Percentiles rank a stretch among this genome's conserved stretches.
phyloP scores from a whole-genome alignment of 2,329 filamentous ascomycete species.

The Dactylellina sp. region DNA sequence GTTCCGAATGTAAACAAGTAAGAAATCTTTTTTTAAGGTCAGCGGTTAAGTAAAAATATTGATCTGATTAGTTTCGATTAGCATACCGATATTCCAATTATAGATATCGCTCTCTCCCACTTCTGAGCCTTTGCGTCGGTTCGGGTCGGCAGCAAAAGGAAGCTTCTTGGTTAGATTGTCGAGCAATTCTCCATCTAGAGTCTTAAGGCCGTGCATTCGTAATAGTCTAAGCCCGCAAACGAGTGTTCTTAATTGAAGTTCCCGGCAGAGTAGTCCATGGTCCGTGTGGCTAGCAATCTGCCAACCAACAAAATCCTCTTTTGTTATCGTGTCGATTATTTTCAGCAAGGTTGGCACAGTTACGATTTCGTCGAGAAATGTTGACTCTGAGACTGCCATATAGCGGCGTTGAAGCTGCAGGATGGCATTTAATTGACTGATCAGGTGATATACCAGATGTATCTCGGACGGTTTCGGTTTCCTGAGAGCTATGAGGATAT shows the following conservation, averaged over 20 bases:
- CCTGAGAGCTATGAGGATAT: slow-evolving; percentile 54
- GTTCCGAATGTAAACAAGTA: slow-evolving; percentile 55
- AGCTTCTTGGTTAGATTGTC: slow-evolving; percentile 52
- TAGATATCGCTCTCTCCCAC: slow-evolving; percentile 36
- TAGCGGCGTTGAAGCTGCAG: slow-evolving; percentile 53
- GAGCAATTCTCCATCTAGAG: slow-evolving; percentile 47
- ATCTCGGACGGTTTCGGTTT: slow-evolving; percentile 55
- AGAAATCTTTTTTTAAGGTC: slow-evolving; percentile 42
- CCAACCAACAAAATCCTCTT: slow-evolving; percentile 55
- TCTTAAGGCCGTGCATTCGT: slow-evolving; percentile 49
- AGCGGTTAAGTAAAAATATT: not conserved
- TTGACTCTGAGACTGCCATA: slow-evolving; percentile 56
- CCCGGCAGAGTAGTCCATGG: slow-evolving; percentile 47
- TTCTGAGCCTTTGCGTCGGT: slow-evolving; percentile 34
- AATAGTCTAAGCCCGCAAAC: slow-evolving; percentile 44
- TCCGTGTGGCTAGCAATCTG: slow-evolving; percentile 52
- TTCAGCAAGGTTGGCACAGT: slow-evolving; percentile 51
- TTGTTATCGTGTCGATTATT: slow-evolving; percentile 56
- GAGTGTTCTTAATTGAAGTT: slow-evolving; percentile 51
- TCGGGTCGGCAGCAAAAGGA: slow-evolving; percentile 51
- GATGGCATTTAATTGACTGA: slow-evolving; percentile 55
- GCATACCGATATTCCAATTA: slow-evolving; percentile 56
- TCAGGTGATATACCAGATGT: slow-evolving; percentile 55
- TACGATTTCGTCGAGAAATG: slow-evolving; percentile 55
- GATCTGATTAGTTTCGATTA: not conserved